Base-by-base conservation (phyloP, 1,284 basidiomycete species). In the Dichomitus squalens region DNA sequence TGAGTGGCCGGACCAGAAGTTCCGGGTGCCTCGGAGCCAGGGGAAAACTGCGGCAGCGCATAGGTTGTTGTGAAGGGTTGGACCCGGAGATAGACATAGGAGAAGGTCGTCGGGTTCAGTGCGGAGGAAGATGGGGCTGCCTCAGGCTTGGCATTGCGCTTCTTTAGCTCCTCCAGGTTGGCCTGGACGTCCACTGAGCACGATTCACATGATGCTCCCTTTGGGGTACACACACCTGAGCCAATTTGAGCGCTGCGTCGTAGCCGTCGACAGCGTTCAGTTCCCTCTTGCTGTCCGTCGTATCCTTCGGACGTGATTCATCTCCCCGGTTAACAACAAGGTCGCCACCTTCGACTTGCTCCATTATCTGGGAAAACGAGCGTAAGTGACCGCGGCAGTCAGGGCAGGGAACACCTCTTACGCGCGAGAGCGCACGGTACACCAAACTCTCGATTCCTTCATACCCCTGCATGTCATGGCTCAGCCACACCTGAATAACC, bases 401-500 rank as follows among this genome's bases (percentile, higher is more conserved):
- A 16, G 18, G 48, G 9, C 14, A 25, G 7, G 29, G 23, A 33
- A n/a, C 49, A 49, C 36, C 25, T 72, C 87, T 55, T 68, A 93
- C 93, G 70, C 87, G 82, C 27, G 90, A 76, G 35, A 96, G 77
- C 1, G 93, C 87, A 39, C 89, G 86, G 75, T 98, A 99, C 11
- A 96, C 93, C n/a, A 99, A 83, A n/a, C 88, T 84, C 73, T 98
- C 95, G 46, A 99, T 86, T 14, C 96, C 97, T 53, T 96, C 95
- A 70, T 97, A 98, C 12, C 97, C 96, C 58, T 85, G 79, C 95
- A 99, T 96, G 66, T 96, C 95, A 76, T 99, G 96, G 64, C 90
- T 91, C 36, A 99, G 79, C 86, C 93, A 95, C 6, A 99, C 89
- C 71, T 97, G 88, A 58, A 99, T 93, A 20, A 98, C 94, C 75